A percentile compares a stretch with the other conserved stretches of the same genome.
Conservation (phyloP, 495 filamentous ascomycete genomes). For the Usnea hakonensis region DNA sequence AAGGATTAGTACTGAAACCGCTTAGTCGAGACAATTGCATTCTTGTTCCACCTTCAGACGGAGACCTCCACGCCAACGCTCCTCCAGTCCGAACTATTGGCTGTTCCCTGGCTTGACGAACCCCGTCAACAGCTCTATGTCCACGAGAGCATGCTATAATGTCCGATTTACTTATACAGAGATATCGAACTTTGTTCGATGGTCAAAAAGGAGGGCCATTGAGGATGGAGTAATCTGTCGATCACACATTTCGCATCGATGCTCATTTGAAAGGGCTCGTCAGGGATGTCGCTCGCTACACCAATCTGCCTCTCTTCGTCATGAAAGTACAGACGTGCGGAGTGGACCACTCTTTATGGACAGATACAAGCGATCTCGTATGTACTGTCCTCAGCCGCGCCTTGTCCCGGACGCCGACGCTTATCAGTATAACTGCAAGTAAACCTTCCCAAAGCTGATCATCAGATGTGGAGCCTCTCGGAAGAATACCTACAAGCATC, state of each 20-base stretch:
- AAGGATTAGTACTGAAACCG: too few species aligned
- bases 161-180: neutral
- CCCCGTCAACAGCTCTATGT: neutral
- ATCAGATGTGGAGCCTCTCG: constrained; percentile 41
- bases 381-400: constrained; percentile 12
- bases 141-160: neutral
- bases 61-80: neutral
- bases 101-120: too few species aligned
- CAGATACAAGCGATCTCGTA: constrained; percentile 45
- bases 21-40: too few species aligned
- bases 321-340: neutral
- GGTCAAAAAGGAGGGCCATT: neutral
- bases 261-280: too few species aligned
- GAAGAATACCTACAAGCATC: constrained; percentile 25
- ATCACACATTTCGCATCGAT: neutral
- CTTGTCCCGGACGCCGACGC: constrained; percentile 12
- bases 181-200: neutral
- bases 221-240: neutral
- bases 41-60: neutral
- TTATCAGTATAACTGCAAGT: constrained; percentile 31
- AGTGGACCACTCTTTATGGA: constrained; percentile 31
- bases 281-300: neutral
- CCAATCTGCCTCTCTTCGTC: neutral
- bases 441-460: constrained; percentile 44
- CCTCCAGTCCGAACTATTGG: neutral